A percentile compares a stretch with the other conserved stretches of the same genome.
Conservation (phyloP, 2,329 filamentous ascomycete species). For the Colletotrichum spinosum region DNA sequence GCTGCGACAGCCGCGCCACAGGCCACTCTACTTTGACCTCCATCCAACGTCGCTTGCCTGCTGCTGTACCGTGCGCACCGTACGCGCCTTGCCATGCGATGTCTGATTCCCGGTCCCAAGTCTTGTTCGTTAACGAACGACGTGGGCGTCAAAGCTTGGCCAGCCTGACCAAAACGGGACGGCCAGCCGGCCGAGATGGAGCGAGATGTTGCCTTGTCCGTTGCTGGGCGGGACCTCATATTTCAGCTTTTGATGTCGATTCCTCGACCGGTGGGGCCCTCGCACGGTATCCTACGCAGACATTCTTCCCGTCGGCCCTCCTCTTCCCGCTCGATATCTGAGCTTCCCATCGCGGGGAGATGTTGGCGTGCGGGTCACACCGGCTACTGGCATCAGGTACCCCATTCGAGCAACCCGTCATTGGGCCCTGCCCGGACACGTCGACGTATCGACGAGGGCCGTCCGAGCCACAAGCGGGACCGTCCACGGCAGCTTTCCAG, state of each 20-base stretch:
- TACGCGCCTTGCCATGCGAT: not conserved
- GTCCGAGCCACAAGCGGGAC: not conserved
- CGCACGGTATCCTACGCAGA: conserved; percentile 3
- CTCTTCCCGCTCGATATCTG: conserved; percentile 13
- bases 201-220: conserved; percentile 48
- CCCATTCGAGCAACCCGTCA: conserved; percentile 15
- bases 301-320: conserved; percentile 15
- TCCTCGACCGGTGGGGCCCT: conserved; percentile 5
- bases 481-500: conserved; percentile 22
- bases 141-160: conserved; percentile 19
- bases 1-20: conserved; percentile 18
- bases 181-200: conserved; percentile 50
- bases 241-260: conserved; percentile 15
- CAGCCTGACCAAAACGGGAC: conserved; percentile 36
- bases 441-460: conserved; percentile 14
- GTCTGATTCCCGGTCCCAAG: no score
- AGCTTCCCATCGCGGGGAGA: conserved; percentile 16
- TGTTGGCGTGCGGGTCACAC: conserved; percentile 20
- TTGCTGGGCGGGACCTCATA: conserved; percentile 28
- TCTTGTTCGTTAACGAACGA: no score
- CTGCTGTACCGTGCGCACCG: conserved; percentile 1
- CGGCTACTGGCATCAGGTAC: conserved; percentile 30
- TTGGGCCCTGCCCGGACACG: conserved; percentile 14
- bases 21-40: conserved; percentile 35
- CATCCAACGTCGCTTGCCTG: conserved; percentile 17